Percentiles rank a stretch among this genome's conserved stretches.
Conservation (phyloP, 75 land plant species). For the Selaginella moellendorffii region DNA sequence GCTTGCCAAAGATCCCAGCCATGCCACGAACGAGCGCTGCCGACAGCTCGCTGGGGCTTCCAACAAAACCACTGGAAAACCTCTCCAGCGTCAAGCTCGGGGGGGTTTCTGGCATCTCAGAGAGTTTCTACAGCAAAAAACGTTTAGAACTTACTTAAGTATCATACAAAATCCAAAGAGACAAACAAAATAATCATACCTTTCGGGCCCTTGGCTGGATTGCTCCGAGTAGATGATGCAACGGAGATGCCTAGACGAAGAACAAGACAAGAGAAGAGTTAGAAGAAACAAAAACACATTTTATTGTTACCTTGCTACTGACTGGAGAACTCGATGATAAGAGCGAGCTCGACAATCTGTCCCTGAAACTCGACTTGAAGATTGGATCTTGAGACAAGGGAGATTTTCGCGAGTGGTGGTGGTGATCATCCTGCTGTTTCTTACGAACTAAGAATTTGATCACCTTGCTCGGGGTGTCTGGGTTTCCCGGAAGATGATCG, state of each 20-base stretch:
- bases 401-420: too few relatives aligned
- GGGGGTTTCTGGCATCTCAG: neutral
- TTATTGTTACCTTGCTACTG: neutral
- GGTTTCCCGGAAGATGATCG: too few relatives aligned
- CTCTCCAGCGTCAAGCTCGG: too few relatives aligned
- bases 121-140: neutral
- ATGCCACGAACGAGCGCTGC: neutral
- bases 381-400: too few relatives aligned
- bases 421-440: too few relatives aligned
- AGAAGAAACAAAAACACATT: neutral
- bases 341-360: too few relatives aligned
- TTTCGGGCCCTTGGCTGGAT: neutral
- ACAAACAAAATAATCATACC: neutral
- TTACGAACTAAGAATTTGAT: too few relatives aligned
- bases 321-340: neutral
- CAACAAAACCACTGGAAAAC: too few relatives aligned
- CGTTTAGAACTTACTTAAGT: too few relatives aligned
- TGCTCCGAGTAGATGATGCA: neutral
- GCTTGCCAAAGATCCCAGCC: neutral
- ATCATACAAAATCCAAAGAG: too few relatives aligned
- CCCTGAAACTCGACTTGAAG: neutral
- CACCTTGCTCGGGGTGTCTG: too few relatives aligned
- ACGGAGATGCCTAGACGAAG: neutral
- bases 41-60: neutral
- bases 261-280: too few relatives aligned